phyloP scores from a whole-genome alignment of 1,284 basidiomycete genomes.

The Ceratobasidium sp. region DNA sequence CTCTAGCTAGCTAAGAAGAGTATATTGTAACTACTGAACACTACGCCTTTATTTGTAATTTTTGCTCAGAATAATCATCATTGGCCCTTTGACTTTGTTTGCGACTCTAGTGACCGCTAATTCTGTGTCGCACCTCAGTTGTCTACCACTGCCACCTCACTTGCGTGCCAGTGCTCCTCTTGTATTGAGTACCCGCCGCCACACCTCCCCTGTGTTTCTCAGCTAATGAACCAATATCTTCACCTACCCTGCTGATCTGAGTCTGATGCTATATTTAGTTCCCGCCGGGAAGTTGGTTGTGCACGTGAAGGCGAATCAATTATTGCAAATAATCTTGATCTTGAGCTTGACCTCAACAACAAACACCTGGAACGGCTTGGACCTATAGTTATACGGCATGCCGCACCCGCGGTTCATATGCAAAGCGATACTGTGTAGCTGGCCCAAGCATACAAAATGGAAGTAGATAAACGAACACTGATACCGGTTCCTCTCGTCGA shows the following conservation, averaged over 20 bases:
- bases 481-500: background rate
- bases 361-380: background rate
- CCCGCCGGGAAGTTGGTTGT: background rate
- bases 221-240: no score
- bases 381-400: background rate
- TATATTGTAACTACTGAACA: no score
- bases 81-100: no score
- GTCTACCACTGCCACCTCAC: no score
- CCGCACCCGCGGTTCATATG: background rate
- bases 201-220: no score
- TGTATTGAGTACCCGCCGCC: no score
- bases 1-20: no score
- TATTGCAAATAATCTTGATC: slow-evolving; percentile 2
- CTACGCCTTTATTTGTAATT: no score
- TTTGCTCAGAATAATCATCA: no score
- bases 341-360: background rate
- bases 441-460: background rate
- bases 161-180: no score
- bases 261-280: background rate
- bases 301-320: background rate
- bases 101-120: no score
- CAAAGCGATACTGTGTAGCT: background rate
- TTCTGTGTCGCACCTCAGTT: no score
- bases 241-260: background rate
- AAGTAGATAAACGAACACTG: background rate